phyloP scores from a whole-genome alignment of 2,329 filamentous ascomycete genomes.

The Cytospora chrysosperma region DNA sequence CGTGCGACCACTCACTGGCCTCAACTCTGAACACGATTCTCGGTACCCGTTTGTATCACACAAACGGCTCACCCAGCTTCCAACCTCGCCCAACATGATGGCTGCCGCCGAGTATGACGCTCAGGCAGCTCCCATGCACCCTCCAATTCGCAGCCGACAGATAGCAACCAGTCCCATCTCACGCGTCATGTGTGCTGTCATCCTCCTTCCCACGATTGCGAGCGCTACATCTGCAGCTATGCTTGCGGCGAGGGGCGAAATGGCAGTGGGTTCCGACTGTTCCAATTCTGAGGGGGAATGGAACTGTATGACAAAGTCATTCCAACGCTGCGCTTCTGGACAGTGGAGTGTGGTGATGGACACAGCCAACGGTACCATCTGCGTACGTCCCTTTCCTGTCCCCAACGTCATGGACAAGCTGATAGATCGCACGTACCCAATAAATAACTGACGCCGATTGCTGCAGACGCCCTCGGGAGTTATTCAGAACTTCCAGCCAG shows the following conservation, averaged over 20 bases:
- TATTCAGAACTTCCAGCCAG: constrained; percentile 6
- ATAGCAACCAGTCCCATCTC: neutral
- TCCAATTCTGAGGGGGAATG: constrained; percentile 48
- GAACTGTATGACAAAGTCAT: constrained; percentile 51
- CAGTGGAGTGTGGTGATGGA: constrained; percentile 46
- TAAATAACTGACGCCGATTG: neutral
- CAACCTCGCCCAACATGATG: neutral
- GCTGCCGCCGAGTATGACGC: neutral
- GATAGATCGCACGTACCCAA: neutral
- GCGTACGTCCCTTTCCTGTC: constrained; percentile 26
- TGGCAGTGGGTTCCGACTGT: constrained; percentile 43
- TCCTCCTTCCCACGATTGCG: neutral
- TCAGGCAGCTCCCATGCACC: neutral
- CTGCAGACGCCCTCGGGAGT: constrained; percentile 2
- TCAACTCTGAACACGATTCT: neutral
- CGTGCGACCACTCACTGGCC: neutral
- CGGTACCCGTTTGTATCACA: neutral
- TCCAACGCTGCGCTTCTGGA: constrained; percentile 51
- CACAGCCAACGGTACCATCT: constrained; percentile 46
- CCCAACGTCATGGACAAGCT: too few relatives aligned
- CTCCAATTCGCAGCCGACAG: neutral
- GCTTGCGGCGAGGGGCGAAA: neutral
- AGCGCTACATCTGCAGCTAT: neutral
- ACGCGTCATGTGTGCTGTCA: neutral
- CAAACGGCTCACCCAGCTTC: neutral